Conservation (phyloP, 129 eudicot genomes). For the Helichrysum umbraculigerum region DNA sequence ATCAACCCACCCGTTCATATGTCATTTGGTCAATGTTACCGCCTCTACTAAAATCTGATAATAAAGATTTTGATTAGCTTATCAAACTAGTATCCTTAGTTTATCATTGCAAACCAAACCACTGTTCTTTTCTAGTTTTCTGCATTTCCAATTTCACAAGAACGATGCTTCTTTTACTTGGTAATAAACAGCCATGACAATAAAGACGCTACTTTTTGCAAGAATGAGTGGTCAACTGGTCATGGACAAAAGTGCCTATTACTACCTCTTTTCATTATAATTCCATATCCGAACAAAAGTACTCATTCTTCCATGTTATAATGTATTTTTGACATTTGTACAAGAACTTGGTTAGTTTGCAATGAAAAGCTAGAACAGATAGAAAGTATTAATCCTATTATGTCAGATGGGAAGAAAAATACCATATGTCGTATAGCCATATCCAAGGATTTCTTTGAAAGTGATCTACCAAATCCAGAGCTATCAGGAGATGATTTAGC, state of each 20-base stretch:
- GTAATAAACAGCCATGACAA: background rate
- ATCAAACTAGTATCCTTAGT: background rate
- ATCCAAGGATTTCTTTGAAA: constrained; percentile 91
- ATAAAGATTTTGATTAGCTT: background rate
- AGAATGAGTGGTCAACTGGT: background rate
- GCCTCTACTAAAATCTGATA: background rate
- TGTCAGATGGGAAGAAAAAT: constrained; percentile 34
- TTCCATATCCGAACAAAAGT: background rate
- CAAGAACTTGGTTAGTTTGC: constrained; percentile 6
- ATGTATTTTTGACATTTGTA: background rate
- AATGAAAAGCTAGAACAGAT: constrained; percentile 1
- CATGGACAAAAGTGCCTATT: background rate
- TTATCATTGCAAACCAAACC: too few relatives aligned
- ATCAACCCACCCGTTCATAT: background rate
- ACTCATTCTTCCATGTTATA: background rate
- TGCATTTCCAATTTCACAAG: background rate
- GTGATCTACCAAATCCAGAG: constrained; percentile 84
- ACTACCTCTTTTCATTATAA: background rate
- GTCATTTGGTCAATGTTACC: background rate
- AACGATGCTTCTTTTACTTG: background rate
- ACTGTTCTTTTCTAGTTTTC: background rate
- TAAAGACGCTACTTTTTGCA: background rate
- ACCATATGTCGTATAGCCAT: constrained; percentile 99
- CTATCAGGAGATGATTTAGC: constrained; percentile 92
- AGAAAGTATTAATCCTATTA: background rate